Evolutionary conservation across 2,329 filamentous ascomycete genomes (phyloP).

Genomic region (Nemania sp.): DNA sequence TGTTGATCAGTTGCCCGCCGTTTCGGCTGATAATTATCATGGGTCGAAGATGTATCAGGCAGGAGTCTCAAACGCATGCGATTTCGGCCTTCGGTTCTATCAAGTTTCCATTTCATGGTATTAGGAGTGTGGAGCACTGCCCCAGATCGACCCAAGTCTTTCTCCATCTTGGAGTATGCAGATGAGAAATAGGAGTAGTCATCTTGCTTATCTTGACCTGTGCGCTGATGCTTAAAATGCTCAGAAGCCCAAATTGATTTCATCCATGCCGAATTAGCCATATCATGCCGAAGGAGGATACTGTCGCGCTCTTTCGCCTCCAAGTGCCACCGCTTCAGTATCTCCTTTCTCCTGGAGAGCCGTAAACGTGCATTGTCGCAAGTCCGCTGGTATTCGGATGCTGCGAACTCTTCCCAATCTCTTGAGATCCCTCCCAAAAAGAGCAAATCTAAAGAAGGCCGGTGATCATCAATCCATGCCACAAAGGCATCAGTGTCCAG

Average conservation of each 20-base stretch:
- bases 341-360: conserved; percentile 77
- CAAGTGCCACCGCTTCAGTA: conserved; percentile 75
- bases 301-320: conserved; percentile 72
- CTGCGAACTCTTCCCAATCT: conserved; percentile 86
- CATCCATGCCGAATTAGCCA: conserved; percentile 87
- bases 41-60: conserved; percentile 70
- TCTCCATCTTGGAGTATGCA: conserved; percentile 76
- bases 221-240: conserved; percentile 85
- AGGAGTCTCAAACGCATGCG: conserved; percentile 89
- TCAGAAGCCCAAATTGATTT: conserved; percentile 94
- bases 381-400: conserved; percentile 77
- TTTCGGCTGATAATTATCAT: conserved; percentile 83
- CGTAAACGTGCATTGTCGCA: conserved; percentile 73
- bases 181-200: conserved; percentile 77
- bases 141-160: conserved; percentile 76
- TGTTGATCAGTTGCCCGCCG: conserved; percentile 59
- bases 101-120: conserved; percentile 81
- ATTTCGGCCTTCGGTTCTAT: conserved; percentile 93
- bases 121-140: conserved; percentile 73
- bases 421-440: conserved; percentile 83
- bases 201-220: conserved; percentile 91
- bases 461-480: conserved; percentile 82
- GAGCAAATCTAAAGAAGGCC: conserved; percentile 74
- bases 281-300: conserved; percentile 78
- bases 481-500: conserved; percentile 89